Evolutionary conservation across 306 rosid genomes (phyloP), one percentile per base, ranked within the genome.

Genomic region (Quercus engelmannii): DNA sequence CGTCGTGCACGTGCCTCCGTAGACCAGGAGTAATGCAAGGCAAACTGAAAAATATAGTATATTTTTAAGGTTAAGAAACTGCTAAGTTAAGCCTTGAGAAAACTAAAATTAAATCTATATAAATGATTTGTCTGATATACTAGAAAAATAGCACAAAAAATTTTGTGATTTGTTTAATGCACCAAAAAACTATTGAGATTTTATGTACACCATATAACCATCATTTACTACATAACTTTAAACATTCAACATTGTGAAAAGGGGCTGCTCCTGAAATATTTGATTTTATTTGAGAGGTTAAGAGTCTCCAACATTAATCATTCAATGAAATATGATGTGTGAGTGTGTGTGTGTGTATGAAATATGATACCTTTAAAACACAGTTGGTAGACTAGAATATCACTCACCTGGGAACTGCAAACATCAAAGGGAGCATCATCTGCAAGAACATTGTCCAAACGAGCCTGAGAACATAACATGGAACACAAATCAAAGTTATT

Each of bases 1-100:
- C 88, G 86, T 46, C 97, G 90, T 14, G 99, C 99, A 79, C 98
- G 97, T 28, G 96, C 97, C 87, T 93, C 97, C 3, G 99, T 95
- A 74, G 99, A 95, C 99, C 99, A 93, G 17, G 90, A 89, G 74
- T 89, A 89, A 80, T 89, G 92, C 90, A 89, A 64, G 7, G 92
- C 92, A 76, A 89, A 89, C 90, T 89, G 85, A 61, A 84, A 73
- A 64, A 28, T 3, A 18, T 68, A 59, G 76, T 74, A 21, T 55
- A 69, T 72, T 67, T 77, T 46, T 54, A 73, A 20, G 69, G 23
- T 56, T 79, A 31, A 57, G 72, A 68, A 59, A 52, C 56, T 41
- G 25, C 21, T 9, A 7, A 43, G 26, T 46, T 41, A 49, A 67
- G 23, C 49, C 51, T 18, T 33, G 6, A 8, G n/a, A 17, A 67